Base-by-base conservation (phyloP, 2,329 filamentous ascomycete species). In the Diaporthe vexans region DNA sequence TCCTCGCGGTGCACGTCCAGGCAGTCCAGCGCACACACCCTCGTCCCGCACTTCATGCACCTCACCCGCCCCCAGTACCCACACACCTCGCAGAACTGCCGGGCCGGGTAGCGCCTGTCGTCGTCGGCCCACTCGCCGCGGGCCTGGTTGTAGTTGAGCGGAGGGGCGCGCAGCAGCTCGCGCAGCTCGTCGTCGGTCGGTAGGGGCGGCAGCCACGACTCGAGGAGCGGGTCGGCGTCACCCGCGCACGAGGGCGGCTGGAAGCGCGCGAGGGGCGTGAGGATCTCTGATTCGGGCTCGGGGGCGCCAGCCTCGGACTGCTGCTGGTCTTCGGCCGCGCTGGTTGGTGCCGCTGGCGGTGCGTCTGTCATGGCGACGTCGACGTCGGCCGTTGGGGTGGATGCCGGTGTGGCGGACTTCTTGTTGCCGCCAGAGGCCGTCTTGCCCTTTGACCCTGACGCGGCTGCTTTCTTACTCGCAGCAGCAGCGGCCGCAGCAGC, bases 1-100 rank as follows among this genome's bases (percentile, higher is more conserved):
- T 93, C 93, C 82, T 94, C 92, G 71, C 91, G 88, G 81, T 96
- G 94, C 76, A 89, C 86, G 79, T 91, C 91, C 78, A 95, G 87
- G 79, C 94, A 95, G 74, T 94, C 92, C 77, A 95, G 82, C 52
- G 93, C 93, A 81, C 94, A 96, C n/a, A 94, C 91, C 78, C 92
- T 88, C 59, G 89, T 90, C n/a, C 93, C 93, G 83, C 94, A 96
- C 85, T 93, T 94, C 81, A 92, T 89, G 84, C 94, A 96, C 82
- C 88, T 89, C 59, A 94, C 91, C 54, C 91, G 86, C 2, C 94
- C 94, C 94, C 94, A 95, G 83, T 95, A 95, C 19, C 94, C 94
- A 80, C 94, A 96, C 43, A 95, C 91, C 80, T 93, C 92, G 83
- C 94, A 96, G 81, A 95, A 96, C 48, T 86, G 85, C 78, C 59